phyloP scores from a whole-genome alignment of 306 rosid species.

The Castanea sativa region DNA sequence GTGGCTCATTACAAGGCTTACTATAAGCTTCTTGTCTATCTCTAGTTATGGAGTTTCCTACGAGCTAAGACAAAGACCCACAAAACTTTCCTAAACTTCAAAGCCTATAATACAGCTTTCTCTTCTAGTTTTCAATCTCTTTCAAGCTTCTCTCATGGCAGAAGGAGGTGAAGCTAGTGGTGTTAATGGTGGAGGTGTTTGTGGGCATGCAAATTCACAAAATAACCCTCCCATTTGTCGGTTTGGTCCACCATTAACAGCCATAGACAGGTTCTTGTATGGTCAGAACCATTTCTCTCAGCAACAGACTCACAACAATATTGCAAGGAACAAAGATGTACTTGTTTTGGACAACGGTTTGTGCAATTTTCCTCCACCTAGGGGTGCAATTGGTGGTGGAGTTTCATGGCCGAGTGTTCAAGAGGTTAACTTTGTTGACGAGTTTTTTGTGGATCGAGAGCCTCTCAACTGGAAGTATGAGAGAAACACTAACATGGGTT shows the following conservation, averaged over 20 bases:
- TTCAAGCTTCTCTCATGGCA: conserved; percentile 40
- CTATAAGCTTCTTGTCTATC: conserved; percentile 36
- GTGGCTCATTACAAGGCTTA: conserved; percentile 43
- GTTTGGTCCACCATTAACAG: conserved; percentile 51
- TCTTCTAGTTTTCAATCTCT: conserved; percentile 3
- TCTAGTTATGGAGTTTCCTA: neutral
- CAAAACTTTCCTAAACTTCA: conserved; percentile 18
- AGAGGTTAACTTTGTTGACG: conserved; percentile 21
- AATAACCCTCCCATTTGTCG: neutral
- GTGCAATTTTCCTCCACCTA: neutral
- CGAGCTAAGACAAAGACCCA: conserved; percentile 9
- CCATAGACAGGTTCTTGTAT: conserved; percentile 70
- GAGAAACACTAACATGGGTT: conserved; percentile 19
- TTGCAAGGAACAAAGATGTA: conserved; percentile 11
- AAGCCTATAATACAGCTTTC: conserved; percentile 19
- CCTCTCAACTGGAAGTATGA: conserved; percentile 28
- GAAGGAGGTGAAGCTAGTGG: conserved; percentile 6
- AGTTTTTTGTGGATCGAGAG: conserved; percentile 24
- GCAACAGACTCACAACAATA: conserved; percentile 15
- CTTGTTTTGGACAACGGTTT: conserved; percentile 14
- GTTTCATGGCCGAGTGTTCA: conserved; percentile 23
- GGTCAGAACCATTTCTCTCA: conserved; percentile 28
- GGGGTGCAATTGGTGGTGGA: conserved; percentile 30
- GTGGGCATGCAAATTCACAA: conserved; percentile 11
- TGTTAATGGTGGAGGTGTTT: neutral